phyloP scores from a whole-genome alignment of 2,329 filamentous ascomycete genomes.

The Drechmeria coniospora region DNA sequence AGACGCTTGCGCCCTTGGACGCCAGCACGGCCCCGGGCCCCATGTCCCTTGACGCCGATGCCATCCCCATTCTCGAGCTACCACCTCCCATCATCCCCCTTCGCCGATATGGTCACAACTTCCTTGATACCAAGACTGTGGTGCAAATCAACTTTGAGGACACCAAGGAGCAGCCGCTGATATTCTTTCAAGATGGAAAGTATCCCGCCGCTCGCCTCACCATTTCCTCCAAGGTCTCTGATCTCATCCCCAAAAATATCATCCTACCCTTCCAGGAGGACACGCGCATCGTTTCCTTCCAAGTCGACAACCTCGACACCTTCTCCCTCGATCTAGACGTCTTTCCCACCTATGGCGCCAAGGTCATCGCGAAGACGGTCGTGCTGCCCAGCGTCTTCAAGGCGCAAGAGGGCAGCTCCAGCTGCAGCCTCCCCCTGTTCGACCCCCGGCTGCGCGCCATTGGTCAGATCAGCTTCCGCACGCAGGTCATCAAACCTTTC shows the following conservation, averaged over 20 bases:
- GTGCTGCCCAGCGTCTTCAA: conserved; percentile 79
- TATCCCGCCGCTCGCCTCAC: conserved; percentile 90
- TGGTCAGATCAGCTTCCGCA: conserved; percentile 85
- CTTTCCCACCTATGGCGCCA: conserved; percentile 92
- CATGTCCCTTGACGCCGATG: conserved; percentile 64
- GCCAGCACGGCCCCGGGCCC: conserved; percentile 37
- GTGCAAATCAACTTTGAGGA: conserved; percentile 84
- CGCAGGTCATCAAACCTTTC: conserved; percentile 94
- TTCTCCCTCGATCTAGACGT: conserved; percentile 97
- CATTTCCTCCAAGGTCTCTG: conserved; percentile 90
- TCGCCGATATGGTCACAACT: conserved; percentile 92
- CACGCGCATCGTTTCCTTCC: conserved; percentile 83
- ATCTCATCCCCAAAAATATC: conserved; percentile 91
- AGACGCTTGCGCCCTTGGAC: conserved; percentile 27
- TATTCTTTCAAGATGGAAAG: conserved; percentile 96
- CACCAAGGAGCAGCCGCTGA: conserved; percentile 56
- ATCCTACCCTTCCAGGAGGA: conserved; percentile 94
- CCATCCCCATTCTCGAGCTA: conserved; percentile 80
- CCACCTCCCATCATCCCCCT: conserved; percentile 93
- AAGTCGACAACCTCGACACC: conserved; percentile 81
- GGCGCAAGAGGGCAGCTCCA: conserved; percentile 55
- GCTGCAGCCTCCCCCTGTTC: conserved; percentile 77
- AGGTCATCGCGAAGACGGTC: conserved; percentile 91
- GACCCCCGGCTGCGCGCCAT: conserved; percentile 85
- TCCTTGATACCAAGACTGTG: conserved; percentile 93